Percentiles rank a stretch among this genome's conserved stretches.
These are phyloP conservation scores for Brassica hybrid DNA, from an alignment of 441 rosid species.

Conservation along the genomic window DNA sequence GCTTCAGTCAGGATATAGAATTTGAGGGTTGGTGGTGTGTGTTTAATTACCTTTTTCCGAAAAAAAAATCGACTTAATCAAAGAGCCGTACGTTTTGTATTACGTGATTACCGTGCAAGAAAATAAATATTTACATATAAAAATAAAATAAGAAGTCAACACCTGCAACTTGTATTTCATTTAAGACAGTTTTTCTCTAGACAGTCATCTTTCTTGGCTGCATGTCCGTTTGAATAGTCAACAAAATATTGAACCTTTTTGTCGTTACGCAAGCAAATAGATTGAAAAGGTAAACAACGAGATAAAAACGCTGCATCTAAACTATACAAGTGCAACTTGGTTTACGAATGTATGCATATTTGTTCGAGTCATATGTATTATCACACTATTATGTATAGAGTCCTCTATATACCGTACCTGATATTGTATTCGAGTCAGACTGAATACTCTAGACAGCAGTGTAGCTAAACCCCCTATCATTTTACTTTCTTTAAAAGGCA, in stretches of 20 bases:
- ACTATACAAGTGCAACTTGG: neutral
- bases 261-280: neutral
- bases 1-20: neutral
- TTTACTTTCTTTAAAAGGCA: neutral
- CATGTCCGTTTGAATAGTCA: conserved; percentile 8
- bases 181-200: too few species aligned
- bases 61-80: neutral
- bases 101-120: conserved; percentile 18
- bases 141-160: conserved; percentile 21
- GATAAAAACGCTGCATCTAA: conserved; percentile 7
- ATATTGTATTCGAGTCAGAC: neutral
- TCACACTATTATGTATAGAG: neutral
- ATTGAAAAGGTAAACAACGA: neutral
- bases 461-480: neutral
- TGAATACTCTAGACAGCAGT: neutral
- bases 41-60: neutral
- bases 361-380: neutral
- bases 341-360: neutral
- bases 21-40: conserved; percentile 4
- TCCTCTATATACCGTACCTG: neutral
- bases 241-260: conserved; percentile 4
- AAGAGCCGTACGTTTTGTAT: neutral
- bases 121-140: neutral
- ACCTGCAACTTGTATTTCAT: conserved; percentile 24
- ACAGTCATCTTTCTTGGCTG: conserved; percentile 16